phyloP scores from a whole-genome alignment of 2,329 filamentous ascomycete genomes.

The Phyllosticta citribraziliensis region DNA sequence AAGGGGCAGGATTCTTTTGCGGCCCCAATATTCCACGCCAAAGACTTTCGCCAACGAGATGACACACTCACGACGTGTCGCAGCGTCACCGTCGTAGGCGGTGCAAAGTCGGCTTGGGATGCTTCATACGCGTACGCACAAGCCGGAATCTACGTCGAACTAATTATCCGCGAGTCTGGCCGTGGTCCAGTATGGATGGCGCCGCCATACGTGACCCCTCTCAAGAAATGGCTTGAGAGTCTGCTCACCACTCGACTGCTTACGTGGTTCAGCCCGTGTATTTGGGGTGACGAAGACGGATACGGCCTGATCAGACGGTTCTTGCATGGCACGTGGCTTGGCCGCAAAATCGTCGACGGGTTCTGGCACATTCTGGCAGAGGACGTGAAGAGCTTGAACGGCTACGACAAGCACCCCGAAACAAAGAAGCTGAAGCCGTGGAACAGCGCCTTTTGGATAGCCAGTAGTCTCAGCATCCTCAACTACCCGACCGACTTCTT shows the following conservation, averaged over 20 bases:
- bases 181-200: slow-evolving; percentile 52
- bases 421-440: slow-evolving; percentile 34
- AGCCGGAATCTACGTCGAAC: slow-evolving; percentile 35
- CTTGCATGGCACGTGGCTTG: slow-evolving; percentile 48
- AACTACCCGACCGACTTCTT: slow-evolving; percentile 52
- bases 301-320: slow-evolving; percentile 45
- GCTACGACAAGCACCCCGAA: slow-evolving; percentile 34
- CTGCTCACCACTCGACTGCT: slow-evolving; percentile 57
- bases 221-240: slow-evolving; percentile 60
- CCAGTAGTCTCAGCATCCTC: slow-evolving; percentile 47
- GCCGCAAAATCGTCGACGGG: slow-evolving; percentile 43
- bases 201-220: slow-evolving; percentile 44
- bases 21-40: slow-evolving; percentile 48
- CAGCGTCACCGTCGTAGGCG: slow-evolving; percentile 47
- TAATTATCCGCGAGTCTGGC: slow-evolving; percentile 50
- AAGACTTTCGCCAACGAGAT: slow-evolving; percentile 38
- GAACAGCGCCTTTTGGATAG: slow-evolving; percentile 42
- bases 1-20: slow-evolving; percentile 41
- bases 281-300: slow-evolving; percentile 58
- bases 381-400: slow-evolving; percentile 35
- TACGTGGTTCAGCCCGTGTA: slow-evolving; percentile 65
- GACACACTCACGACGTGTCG: slow-evolving; percentile 21
- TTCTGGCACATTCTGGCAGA: slow-evolving; percentile 48
- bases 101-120: slow-evolving; percentile 55
- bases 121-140: slow-evolving; percentile 49